These are phyloP conservation scores for Schizosaccharomyces lindneri DNA, from an alignment of 805 yeast species.

Conservation along the genomic window DNA sequence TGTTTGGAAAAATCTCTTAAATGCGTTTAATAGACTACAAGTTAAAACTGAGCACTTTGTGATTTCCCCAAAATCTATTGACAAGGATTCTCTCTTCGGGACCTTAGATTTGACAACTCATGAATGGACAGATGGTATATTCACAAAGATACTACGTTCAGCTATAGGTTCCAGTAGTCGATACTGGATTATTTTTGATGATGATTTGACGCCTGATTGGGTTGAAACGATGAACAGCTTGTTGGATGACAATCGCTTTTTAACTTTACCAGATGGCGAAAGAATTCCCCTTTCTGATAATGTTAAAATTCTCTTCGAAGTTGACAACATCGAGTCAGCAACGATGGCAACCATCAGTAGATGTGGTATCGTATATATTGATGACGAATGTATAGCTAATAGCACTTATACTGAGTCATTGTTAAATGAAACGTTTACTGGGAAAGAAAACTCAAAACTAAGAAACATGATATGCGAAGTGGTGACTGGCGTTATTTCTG, in stretches of 20 bases:
- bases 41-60: conserved; percentile 19
- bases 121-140: conserved; percentile 80
- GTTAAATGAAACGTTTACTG: neutral
- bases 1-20: conserved; percentile 24
- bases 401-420: neutral
- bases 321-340: conserved; percentile 34
- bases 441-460: neutral
- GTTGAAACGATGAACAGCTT: conserved; percentile 77
- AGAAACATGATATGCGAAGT: neutral
- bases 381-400: conserved; percentile 8
- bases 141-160: conserved; percentile 39
- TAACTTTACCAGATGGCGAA: conserved; percentile 81
- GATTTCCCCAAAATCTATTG: conserved; percentile 54
- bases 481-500: too few species aligned
- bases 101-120: conserved; percentile 46
- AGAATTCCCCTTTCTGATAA: conserved; percentile 41
- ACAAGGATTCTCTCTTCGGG: conserved; percentile 48
- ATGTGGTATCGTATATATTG: conserved; percentile 71
- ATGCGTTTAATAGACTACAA: conserved; percentile 18
- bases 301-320: conserved; percentile 51
- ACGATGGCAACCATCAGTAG: conserved; percentile 85
- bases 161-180: conserved; percentile 36
- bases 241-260: conserved; percentile 57
- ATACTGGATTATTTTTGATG: conserved; percentile 70
- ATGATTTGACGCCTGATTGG: conserved; percentile 87